A percentile compares a stretch with the other conserved stretches of the same genome.
Evolutionary conservation across 345 rosid species (phyloP).

Genomic region (Lepidium africanum): DNA sequence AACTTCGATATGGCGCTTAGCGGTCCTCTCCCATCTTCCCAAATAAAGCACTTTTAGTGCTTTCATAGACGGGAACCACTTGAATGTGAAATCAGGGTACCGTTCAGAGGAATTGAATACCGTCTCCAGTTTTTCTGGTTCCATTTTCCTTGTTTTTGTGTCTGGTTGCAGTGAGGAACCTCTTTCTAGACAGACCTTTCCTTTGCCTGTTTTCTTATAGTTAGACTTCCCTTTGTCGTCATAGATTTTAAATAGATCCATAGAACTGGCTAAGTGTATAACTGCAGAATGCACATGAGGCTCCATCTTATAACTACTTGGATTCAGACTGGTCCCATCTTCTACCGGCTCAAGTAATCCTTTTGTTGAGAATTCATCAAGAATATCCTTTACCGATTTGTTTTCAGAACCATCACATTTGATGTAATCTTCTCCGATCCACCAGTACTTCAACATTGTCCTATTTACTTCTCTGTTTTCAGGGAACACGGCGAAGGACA

Average conservation of each 20-base stretch:
- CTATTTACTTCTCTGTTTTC: conserved; percentile 34
- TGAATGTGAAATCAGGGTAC: conserved; percentile 33
- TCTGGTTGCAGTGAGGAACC: background rate
- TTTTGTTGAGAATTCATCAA: conserved; percentile 10
- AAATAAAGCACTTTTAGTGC: conserved; percentile 32
- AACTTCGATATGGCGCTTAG: conserved; percentile 37
- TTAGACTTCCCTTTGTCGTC: conserved; percentile 4
- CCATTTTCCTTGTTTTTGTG: background rate
- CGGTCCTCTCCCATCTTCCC: conserved; percentile 40
- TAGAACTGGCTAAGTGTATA: conserved; percentile 6
- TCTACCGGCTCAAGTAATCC: conserved; percentile 30
- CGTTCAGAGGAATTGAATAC: conserved; percentile 43
- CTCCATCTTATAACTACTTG: conserved; percentile 32
- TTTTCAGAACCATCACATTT: background rate
- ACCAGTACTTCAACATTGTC: conserved; percentile 46
- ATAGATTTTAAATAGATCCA: conserved; percentile 14
- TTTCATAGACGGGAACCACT: conserved; percentile 27
- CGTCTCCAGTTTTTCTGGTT: background rate
- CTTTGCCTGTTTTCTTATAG: background rate
- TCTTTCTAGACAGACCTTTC: conserved; percentile 37
- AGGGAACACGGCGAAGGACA: conserved; percentile 44
- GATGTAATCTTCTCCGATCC: conserved; percentile 46
- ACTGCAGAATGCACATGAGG: conserved; percentile 39
- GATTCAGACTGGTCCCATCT: conserved; percentile 16
- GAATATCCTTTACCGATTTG: background rate